Percentiles rank a stretch among this genome's conserved stretches.
phyloP scores from a whole-genome alignment of 768 basidiomycete species.

The Tricholoma sp. region DNA sequence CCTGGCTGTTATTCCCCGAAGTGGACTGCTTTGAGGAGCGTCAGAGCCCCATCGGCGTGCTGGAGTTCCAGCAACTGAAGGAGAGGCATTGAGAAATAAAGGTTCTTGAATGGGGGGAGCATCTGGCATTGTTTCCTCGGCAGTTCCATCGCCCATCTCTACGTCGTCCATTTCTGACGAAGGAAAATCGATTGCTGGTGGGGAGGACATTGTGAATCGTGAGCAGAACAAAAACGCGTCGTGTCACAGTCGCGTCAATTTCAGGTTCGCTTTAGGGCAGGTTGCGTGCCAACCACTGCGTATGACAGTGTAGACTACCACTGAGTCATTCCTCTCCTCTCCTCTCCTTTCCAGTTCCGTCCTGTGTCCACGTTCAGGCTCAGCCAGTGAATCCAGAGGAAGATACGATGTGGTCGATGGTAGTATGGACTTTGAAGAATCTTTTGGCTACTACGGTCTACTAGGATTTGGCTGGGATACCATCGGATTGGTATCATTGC shows the following conservation, averaged over 20 bases:
- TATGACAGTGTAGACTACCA: too few relatives aligned
- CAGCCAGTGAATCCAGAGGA: too few relatives aligned
- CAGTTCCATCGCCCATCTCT: constrained; percentile 41
- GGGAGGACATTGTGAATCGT: constrained; percentile 50
- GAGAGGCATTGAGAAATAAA: constrained; percentile 52
- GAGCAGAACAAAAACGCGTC: too few relatives aligned
- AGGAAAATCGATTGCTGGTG: constrained; percentile 59
- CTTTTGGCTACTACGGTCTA: too few relatives aligned
- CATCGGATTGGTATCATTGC: too few relatives aligned
- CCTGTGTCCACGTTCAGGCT: too few relatives aligned
- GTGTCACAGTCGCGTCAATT: constrained; percentile 37
- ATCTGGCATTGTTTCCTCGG: constrained; percentile 34
- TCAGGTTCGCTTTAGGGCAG: constrained; percentile 40
- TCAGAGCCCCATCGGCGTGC: constrained; percentile 31
- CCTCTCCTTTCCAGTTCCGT: too few relatives aligned
- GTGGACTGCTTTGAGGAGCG: constrained; percentile 41
- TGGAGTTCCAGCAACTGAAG: constrained; percentile 49
- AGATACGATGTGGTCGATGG: too few relatives aligned
- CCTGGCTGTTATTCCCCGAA: constrained; percentile 42
- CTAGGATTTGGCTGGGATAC: too few relatives aligned
- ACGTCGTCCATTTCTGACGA: constrained; percentile 51
- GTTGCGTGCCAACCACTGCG: too few relatives aligned
- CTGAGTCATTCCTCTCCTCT: too few relatives aligned
- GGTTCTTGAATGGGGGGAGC: constrained; percentile 36
- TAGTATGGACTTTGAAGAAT: too few relatives aligned